Evolutionary conservation across 1,284 basidiomycete species (phyloP).

Genomic region (Rhodotorula sp.): DNA sequence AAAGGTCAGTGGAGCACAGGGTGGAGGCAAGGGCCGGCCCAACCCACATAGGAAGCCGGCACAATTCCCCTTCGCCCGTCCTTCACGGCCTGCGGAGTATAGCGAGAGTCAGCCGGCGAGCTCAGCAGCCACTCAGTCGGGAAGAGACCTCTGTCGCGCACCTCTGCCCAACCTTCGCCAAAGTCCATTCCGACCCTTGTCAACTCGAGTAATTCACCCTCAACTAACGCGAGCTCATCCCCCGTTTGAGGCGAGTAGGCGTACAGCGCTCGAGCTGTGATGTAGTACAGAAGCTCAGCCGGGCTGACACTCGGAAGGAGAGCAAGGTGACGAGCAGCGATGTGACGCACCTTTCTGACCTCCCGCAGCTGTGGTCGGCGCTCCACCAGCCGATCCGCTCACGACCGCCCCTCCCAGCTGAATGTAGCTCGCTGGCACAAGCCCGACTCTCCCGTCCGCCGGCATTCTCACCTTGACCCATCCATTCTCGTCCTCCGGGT

Average conservation of each 20-base stretch:
- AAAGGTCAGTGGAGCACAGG: not conserved
- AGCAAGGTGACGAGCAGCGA: not conserved
- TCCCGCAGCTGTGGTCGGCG: conserved; percentile 27
- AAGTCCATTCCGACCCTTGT: conserved; percentile 47
- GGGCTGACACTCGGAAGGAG: no score
- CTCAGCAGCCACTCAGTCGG: no score
- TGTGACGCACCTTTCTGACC: conserved; percentile 56
- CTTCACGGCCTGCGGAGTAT: conserved; percentile 13
- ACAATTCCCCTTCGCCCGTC: conserved; percentile 31
- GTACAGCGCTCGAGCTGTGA: conserved; percentile 68
- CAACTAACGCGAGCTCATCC: conserved; percentile 66
- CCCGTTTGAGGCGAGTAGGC: conserved; percentile 64
- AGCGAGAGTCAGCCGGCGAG: no score
- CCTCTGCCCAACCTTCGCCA: conserved; percentile 40
- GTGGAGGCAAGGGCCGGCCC: not conserved
- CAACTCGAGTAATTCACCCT: conserved; percentile 64
- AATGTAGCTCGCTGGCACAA: conserved; percentile 75
- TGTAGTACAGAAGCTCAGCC: no score
- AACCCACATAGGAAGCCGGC: conserved; percentile 37
- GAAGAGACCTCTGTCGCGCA: conserved; percentile 3
- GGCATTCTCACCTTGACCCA: conserved; percentile 72
- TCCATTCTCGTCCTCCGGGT: conserved; percentile 75
- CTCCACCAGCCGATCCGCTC: conserved; percentile 23
- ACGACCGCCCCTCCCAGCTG: conserved; percentile 47
- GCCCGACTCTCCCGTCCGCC: conserved; percentile 60